These are phyloP conservation scores for Neonectria magnoliae DNA, from an alignment of 2,329 filamentous ascomycete genomes.

Conservation along the genomic window DNA sequence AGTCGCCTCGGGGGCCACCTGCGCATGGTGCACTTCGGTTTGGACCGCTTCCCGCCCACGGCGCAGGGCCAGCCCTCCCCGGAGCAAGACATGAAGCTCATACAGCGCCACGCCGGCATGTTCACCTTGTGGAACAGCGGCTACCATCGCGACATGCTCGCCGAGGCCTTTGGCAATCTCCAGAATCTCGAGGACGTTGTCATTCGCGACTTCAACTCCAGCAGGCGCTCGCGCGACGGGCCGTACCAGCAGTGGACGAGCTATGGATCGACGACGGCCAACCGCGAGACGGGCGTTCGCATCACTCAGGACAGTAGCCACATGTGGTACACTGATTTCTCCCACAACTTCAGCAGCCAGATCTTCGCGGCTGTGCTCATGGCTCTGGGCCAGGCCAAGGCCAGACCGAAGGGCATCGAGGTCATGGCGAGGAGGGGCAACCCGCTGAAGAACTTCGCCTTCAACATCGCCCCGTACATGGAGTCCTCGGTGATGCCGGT, in stretches of 20 bases:
- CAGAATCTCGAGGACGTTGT: constrained; percentile 65
- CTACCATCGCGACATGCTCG: constrained; percentile 62
- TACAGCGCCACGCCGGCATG: constrained; percentile 35
- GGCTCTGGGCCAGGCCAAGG: constrained; percentile 54
- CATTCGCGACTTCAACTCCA: constrained; percentile 67
- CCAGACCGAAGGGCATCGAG: constrained; percentile 56
- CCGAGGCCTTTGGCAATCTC: constrained; percentile 65
- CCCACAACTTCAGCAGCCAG: constrained; percentile 40
- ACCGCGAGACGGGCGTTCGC: constrained; percentile 46
- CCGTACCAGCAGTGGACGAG: constrained; percentile 58
- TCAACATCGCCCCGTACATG: constrained; percentile 56
- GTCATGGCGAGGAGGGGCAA: constrained; percentile 52
- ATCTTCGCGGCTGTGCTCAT: constrained; percentile 54
- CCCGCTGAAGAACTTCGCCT: constrained; percentile 54
- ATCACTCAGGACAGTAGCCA: constrained; percentile 20
- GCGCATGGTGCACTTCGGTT: constrained; percentile 47
- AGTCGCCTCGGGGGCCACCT: constrained; percentile 53
- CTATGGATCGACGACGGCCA: constrained; percentile 60
- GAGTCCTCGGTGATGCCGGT: constrained; percentile 51
- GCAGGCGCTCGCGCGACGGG: constrained; percentile 60
- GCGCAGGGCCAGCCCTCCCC: constrained; percentile 17
- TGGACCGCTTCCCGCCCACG: constrained; percentile 39
- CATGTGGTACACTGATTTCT: neutral
- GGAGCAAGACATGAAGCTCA: constrained; percentile 25
- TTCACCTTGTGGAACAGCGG: constrained; percentile 54